Base-by-base conservation (phyloP, 805 yeast species). In the Kluyveromyces wickerhamii region DNA sequence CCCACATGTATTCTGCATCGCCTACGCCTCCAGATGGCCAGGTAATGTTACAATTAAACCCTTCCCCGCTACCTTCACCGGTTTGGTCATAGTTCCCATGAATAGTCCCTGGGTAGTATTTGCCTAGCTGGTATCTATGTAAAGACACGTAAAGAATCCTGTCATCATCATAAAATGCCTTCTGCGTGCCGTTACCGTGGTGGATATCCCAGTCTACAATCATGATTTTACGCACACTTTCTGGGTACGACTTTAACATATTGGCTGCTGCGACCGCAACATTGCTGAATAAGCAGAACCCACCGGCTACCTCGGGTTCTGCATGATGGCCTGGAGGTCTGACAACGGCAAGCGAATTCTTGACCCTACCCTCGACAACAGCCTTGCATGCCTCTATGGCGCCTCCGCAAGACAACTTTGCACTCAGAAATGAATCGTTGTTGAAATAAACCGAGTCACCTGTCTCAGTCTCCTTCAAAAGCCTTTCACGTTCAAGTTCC, bases 301-400 rank as follows among this genome's bases (percentile, higher is more conserved):
- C 99, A 31, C 96, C 97, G 0, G 98, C 94, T 11, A 87, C 67
- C 45, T 85, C 92, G 2, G 99, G 98, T 53, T 94, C 99, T 1
- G 98, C 97, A 54, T 92, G 99, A 63, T 92, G 99, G 5, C 99
- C 99, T 0, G 99, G 99, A 2, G 99, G 99, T 45, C 99, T 74
- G 11, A 92, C 95, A 6, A 92, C 84, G 0, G 98, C 99, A 32
- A 92, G 54, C 0, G 96, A 79, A 54, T 92, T 92, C 52, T 86
- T 86, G 20, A 89, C 97, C 37, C 71, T 65, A 3, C 95, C 94
- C 54, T 88, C 96, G 7, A 92, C 82, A 14, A 92, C 97, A 0
- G 97, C 95, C 44, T 77, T 75, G 57, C 97, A 88, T 1, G 96
- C 95, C 59, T 92, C 97, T 33, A 92, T 92, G 20, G 95, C 80